phyloP scores from a whole-genome alignment of 2,329 filamentous ascomycete species.

The Lecanicillium sp. region DNA sequence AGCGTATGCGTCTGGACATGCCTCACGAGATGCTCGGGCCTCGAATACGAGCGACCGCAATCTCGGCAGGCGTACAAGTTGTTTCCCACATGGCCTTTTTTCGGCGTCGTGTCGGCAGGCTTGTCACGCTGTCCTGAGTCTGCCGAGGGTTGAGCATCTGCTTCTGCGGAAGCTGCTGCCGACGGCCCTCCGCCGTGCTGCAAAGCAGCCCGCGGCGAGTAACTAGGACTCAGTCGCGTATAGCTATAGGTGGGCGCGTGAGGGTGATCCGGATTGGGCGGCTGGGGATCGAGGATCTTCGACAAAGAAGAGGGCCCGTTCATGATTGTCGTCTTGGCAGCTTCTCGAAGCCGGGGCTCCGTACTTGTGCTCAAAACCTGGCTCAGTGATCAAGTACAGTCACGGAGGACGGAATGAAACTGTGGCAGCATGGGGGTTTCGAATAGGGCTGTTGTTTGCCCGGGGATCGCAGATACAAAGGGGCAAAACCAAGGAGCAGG shows the following conservation, averaged over 20 bases:
- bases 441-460: too few species aligned
- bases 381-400: constrained; percentile 2
- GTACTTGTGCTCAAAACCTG: background rate
- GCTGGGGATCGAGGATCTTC: constrained; percentile 12
- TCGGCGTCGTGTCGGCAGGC: constrained; percentile 19
- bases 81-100: constrained; percentile 16
- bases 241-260: background rate
- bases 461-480: too few species aligned
- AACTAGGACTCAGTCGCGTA: background rate
- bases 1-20: constrained; percentile 47
- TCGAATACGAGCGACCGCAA: constrained; percentile 45
- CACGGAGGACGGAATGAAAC: background rate
- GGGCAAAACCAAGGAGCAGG: too few species aligned
- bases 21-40: constrained; percentile 48
- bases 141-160: constrained; percentile 1
- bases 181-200: constrained; percentile 1
- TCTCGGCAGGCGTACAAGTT: constrained; percentile 46
- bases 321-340: constrained; percentile 7
- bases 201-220: background rate
- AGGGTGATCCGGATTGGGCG: background rate
- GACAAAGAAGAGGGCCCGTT: constrained; percentile 9
- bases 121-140: background rate
- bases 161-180: background rate
- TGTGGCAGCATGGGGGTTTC: too few species aligned
- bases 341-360: background rate